Evolutionary conservation across 805 yeast species (phyloP).

Genomic region (Candida suzukii): DNA sequence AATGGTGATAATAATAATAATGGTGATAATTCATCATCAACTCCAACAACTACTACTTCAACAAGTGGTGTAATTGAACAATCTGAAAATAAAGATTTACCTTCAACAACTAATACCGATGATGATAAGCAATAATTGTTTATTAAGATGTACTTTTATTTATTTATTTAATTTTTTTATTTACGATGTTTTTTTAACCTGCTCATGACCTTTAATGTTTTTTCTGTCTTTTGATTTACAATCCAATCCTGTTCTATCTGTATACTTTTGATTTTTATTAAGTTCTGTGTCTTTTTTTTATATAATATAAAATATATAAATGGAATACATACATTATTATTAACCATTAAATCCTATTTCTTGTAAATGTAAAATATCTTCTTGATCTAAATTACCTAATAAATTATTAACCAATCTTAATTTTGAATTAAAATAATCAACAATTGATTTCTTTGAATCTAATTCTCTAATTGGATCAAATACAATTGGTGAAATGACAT

Average conservation of each 20-base stretch:
- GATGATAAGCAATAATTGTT: too few species aligned
- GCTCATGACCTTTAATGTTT: background rate
- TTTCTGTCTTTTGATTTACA: too few species aligned
- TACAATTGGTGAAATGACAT: constrained; percentile 50
- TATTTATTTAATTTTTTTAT: too few species aligned
- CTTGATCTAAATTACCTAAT: constrained; percentile 11
- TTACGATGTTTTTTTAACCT: background rate
- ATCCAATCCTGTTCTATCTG: too few species aligned
- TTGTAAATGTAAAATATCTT: background rate
- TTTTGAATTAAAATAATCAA: constrained; percentile 26
- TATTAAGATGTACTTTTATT: too few species aligned
- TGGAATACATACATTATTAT: background rate
- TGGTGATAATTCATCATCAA: background rate
- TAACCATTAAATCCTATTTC: background rate
- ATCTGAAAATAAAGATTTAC: too few species aligned
- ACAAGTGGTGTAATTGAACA: too few species aligned
- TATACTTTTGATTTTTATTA: too few species aligned
- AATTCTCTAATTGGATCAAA: constrained; percentile 67
- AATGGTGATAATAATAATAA: background rate
- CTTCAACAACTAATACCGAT: too few species aligned
- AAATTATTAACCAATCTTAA: constrained; percentile 12
- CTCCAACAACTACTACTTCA: background rate
- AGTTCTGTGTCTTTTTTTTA: background rate
- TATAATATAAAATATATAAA: background rate
- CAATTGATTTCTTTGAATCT: constrained; percentile 20